Evolutionary conservation across 352 stramenopile species (phyloP).

Genomic region (Globisporangium canariense): DNA sequence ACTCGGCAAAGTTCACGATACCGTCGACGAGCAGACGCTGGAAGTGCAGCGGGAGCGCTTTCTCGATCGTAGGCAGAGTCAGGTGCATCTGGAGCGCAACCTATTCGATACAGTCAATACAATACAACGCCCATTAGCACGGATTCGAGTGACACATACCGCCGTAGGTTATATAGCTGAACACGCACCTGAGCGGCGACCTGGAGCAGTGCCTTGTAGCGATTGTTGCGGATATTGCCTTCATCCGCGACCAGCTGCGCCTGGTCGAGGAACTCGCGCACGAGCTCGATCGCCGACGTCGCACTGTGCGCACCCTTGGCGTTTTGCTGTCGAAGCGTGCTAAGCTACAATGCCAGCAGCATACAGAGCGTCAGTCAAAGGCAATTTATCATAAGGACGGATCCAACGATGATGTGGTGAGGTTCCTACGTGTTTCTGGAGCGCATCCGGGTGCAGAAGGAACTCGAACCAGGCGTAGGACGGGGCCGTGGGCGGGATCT

Average conservation of each 20-base stretch:
- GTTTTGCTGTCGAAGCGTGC: constrained; percentile 44
- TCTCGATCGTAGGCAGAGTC: constrained; percentile 50
- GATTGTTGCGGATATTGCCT: constrained; percentile 69
- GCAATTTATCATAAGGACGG: neutral
- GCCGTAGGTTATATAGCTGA: neutral
- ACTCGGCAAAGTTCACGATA: constrained; percentile 72
- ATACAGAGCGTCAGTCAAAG: neutral
- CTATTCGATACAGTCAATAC: neutral
- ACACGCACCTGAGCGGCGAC: constrained; percentile 50
- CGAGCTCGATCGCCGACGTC: constrained; percentile 71
- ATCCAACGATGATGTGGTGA: neutral
- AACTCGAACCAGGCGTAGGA: constrained; percentile 87
- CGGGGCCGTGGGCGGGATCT: constrained; percentile 58
- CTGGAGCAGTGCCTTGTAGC: constrained; percentile 66
- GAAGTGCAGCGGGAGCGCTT: constrained; percentile 65
- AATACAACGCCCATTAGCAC: neutral
- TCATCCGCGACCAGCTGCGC: constrained; percentile 78
- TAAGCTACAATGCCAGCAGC: constrained; percentile 27
- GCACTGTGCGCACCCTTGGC: constrained; percentile 41
- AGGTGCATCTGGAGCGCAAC: constrained; percentile 74
- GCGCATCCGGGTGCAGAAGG: constrained; percentile 70
- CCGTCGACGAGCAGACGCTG: constrained; percentile 79
- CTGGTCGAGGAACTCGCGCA: constrained; percentile 83
- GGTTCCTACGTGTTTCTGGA: constrained; percentile 63
- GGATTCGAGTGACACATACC: too few relatives aligned